These are phyloP conservation scores for Poterioochromonas sp. DNA, from an alignment of 352 stramenopile genomes.

Conservation along the genomic window DNA sequence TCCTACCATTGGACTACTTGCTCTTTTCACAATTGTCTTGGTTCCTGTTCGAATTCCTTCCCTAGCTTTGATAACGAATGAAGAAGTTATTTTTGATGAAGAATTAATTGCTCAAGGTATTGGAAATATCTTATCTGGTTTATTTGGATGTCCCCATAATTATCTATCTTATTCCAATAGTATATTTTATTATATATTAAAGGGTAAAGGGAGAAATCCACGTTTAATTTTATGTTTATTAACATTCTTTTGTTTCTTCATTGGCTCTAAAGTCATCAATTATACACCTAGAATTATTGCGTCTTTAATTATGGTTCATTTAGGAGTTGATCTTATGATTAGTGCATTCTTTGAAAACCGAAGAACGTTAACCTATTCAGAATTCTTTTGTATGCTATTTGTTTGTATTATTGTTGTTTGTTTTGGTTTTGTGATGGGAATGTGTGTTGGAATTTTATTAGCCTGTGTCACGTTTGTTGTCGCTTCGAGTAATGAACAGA, in stretches of 20 bases:
- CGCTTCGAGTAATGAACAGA: background rate
- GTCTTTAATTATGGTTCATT: background rate
- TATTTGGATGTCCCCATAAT: background rate
- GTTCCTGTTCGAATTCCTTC: constrained; percentile 88
- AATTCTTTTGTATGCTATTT: background rate
- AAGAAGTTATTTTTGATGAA: constrained; percentile 66
- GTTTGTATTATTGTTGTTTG: background rate
- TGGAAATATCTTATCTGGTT: background rate
- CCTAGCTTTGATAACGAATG: constrained; percentile 63
- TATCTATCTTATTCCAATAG: constrained; percentile 15
- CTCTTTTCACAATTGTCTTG: constrained; percentile 83
- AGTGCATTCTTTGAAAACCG: background rate
- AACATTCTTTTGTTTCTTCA: background rate
- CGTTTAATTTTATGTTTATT: background rate
- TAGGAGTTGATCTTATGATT: background rate
- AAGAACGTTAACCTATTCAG: background rate
- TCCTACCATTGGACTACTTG: constrained; percentile 66
- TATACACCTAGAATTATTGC: background rate
- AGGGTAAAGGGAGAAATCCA: background rate
- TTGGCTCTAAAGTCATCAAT: background rate
- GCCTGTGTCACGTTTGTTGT: constrained; percentile 12
- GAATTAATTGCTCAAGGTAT: constrained; percentile 42
- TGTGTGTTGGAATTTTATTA: background rate
- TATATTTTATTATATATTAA: background rate
- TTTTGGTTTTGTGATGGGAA: background rate